phyloP scores from a whole-genome alignment of 495 filamentous ascomycete genomes.

The Hypoxylon lenormandii region DNA sequence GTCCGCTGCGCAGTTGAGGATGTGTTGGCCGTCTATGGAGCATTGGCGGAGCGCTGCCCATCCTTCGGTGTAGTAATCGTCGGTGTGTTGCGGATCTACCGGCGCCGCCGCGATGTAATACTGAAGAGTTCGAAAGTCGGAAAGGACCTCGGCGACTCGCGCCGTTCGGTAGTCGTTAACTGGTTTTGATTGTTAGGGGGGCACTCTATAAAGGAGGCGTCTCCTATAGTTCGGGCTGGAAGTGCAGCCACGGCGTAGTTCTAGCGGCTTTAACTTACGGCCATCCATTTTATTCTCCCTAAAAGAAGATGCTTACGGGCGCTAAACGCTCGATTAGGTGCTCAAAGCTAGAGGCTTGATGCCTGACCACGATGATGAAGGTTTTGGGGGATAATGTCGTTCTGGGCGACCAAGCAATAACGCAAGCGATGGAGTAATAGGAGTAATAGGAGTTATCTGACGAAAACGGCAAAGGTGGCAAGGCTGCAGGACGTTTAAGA shows the following conservation, averaged over 20 bases:
- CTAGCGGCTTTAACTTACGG: conserved; percentile 46
- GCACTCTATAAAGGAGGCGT: conserved; percentile 17
- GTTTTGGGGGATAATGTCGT: conserved; percentile 12
- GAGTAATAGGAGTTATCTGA: conserved; percentile 25
- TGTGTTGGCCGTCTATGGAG: conserved; percentile 76
- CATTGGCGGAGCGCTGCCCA: conserved; percentile 81
- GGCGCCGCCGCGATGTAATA: conserved; percentile 79
- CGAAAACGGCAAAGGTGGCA: conserved; percentile 30
- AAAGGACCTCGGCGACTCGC: conserved; percentile 84
- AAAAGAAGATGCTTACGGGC: conserved; percentile 23
- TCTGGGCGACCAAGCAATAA: conserved; percentile 19
- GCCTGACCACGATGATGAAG: conserved; percentile 18
- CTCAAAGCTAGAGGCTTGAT: conserved; percentile 18
- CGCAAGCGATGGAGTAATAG: conserved; percentile 22
- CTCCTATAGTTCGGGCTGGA: conserved; percentile 16
- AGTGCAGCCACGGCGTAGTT: conserved; percentile 9
- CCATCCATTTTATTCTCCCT: conserved; percentile 50
- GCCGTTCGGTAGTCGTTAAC: conserved; percentile 86
- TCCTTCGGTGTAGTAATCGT: conserved; percentile 83
- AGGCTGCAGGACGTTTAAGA: conserved; percentile 45
- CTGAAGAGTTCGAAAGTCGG: conserved; percentile 85
- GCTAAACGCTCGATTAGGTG: too few relatives aligned
- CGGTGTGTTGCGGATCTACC: conserved; percentile 66
- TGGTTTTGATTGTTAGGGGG: conserved; percentile 56
- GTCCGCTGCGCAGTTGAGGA: conserved; percentile 72